phyloP scores from a whole-genome alignment of 75 land plant genomes.

The Pinus tabuliformis region DNA sequence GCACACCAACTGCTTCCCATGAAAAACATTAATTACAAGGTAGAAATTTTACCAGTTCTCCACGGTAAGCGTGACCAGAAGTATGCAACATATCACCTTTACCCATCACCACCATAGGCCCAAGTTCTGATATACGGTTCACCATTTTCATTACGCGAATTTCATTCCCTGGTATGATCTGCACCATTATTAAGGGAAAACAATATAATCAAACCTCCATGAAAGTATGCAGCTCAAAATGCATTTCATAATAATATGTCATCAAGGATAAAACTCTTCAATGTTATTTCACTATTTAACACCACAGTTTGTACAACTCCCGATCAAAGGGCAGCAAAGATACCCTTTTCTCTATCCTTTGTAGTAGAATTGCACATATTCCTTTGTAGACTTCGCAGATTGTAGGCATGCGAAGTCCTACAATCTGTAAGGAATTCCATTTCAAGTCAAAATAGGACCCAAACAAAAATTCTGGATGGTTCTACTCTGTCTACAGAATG shows the following conservation, averaged over 20 bases:
- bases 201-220: not conserved
- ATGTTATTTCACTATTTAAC: not conserved
- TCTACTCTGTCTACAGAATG: not conserved
- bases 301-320: not conserved
- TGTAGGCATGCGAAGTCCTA: not conserved
- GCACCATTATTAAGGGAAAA: not conserved
- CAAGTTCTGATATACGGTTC: constrained; percentile 92
- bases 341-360: not conserved
- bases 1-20: too few species aligned
- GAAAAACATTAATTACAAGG: too few species aligned
- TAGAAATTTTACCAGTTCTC: constrained; percentile 65
- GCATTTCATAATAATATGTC: not conserved
- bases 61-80: constrained; percentile 98
- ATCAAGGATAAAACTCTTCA: not conserved
- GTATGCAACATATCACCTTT: constrained; percentile 84
- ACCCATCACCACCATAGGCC: constrained; percentile 86
- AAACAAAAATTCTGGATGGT: not conserved
- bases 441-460: not conserved
- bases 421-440: not conserved
- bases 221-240: not conserved
- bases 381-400: too few species aligned
- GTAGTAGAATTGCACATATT: not conserved
- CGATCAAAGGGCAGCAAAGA: not conserved
- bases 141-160: constrained; percentile 94
- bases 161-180: constrained; percentile 99